Conservation (phyloP, 495 filamentous ascomycete species). For the Lasiosphaeris hirsuta region DNA sequence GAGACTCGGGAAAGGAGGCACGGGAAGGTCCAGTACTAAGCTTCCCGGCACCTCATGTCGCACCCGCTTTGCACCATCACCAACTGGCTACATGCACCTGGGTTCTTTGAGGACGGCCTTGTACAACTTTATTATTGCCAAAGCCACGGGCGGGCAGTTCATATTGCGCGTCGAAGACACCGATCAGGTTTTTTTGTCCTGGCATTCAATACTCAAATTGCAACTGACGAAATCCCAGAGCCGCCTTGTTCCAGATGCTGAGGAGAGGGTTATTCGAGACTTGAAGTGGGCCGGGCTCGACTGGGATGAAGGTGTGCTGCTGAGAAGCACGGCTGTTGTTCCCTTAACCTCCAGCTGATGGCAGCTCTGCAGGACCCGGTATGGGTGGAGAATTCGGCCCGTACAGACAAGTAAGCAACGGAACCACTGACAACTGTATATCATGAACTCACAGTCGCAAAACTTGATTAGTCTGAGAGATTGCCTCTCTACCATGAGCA, state of each 20-base stretch:
- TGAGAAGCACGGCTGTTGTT: not conserved
- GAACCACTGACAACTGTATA: not conserved
- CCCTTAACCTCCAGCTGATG: not conserved
- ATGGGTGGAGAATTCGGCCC: constrained; percentile 77
- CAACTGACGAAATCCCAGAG: constrained; percentile 23
- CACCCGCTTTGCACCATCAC: constrained; percentile 93
- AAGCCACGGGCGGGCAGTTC: constrained; percentile 87
- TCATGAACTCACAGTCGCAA: not conserved
- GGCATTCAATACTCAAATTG: not conserved
- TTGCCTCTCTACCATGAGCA: constrained; percentile 69
- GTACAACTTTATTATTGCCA: constrained; percentile 88
- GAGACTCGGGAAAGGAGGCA: not conserved
- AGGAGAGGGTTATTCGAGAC: constrained; percentile 70
- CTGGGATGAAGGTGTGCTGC: constrained; percentile 82
- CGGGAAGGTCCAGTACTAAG: constrained; percentile 7
- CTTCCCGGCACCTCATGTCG: constrained; percentile 67
- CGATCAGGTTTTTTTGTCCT: constrained; percentile 64
- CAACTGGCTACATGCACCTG: constrained; percentile 89
- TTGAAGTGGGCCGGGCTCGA: constrained; percentile 82
- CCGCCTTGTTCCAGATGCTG: constrained; percentile 64
- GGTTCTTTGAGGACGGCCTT: constrained; percentile 88
- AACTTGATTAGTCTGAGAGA: constrained; percentile 65
- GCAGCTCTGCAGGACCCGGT: constrained; percentile 58
- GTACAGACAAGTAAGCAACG: constrained; percentile 68
- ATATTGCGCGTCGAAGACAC: constrained; percentile 92